Conservation (phyloP, 257 asterid genomes). For the Solanum infundibuliforme region DNA sequence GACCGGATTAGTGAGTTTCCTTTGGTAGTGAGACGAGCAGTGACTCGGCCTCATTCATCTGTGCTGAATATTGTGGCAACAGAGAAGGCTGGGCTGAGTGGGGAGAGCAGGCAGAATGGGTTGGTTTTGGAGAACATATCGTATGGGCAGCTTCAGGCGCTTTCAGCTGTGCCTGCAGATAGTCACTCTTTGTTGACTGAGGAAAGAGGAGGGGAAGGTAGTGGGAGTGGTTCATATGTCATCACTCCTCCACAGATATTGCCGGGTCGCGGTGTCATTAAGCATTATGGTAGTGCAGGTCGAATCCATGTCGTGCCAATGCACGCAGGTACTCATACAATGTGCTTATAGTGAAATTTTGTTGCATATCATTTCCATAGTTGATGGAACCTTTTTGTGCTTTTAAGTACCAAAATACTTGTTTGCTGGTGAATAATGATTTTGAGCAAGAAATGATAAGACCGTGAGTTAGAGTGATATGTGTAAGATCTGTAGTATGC, state of each 20-base stretch:
- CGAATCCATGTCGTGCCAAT: constrained; percentile 77
- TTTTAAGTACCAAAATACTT: not conserved
- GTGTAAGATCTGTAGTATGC: not conserved
- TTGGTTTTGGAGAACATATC: constrained; percentile 75
- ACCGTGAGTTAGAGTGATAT: not conserved
- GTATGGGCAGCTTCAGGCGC: constrained; percentile 82
- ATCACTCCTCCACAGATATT: constrained; percentile 61
- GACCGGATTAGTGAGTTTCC: constrained; percentile 62
- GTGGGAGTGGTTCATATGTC: constrained; percentile 58
- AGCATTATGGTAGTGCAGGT: constrained; percentile 67
- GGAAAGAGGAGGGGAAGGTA: constrained; percentile 43
- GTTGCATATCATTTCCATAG: not conserved
- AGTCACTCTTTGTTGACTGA: constrained; percentile 29
- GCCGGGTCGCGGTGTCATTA: constrained; percentile 69
- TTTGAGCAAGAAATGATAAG: not conserved
- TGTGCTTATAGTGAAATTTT: not conserved
- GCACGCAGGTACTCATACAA: constrained; percentile 63
- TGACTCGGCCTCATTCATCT: constrained; percentile 71
- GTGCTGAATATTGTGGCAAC: constrained; percentile 45
- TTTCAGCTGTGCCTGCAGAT: constrained; percentile 67
- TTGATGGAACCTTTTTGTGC: not conserved
- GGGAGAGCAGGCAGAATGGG: constrained; percentile 42
- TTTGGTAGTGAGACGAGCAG: constrained; percentile 46
- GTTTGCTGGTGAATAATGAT: not conserved
- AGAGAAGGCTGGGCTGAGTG: constrained; percentile 54